Base-by-base conservation (phyloP, 73 alveolate genomes). In the Paraurostyla sp. region DNA sequence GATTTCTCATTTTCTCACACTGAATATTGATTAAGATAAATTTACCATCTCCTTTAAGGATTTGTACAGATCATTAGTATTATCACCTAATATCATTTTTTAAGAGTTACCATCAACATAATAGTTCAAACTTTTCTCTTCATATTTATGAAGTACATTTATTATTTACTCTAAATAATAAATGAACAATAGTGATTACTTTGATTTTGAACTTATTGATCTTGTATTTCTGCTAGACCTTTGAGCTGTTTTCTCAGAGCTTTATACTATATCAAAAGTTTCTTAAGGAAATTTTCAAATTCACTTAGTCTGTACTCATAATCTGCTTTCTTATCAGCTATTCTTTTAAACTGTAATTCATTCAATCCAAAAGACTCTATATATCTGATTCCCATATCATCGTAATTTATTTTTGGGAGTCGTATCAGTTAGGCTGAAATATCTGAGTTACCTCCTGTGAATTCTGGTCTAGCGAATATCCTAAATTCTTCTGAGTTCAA, bases 401-500 rank as follows among this genome's bases (percentile, higher is more conserved):
- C 89, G 30, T 36, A 40, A 43, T 49, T 35, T 3, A 78, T 13
- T 32, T 49, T 54, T 0, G 76, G 62, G 41, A 78, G 42, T 27
- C 52, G 49, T 0, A 43, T 50, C n/a, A 78, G 41, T 35, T 78
- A 27, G 4, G 59, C 6, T 78, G 27, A 20, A 7, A 78, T 43
- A 35, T 78, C 89, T 20, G 89, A 35, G 49, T 78, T 50, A 9
- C 89, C 89, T 7, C 89, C 89, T 0, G 89, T 78, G 25, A 78
- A 54, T 43, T 78, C 89, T 25, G 96, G 96, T 38, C 96, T 48
- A 20, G 93, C 80, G 63, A 91, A 91, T 7, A 83, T 73, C 57
- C 90, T 71, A 73, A 91, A 78, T 43, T 91, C 96, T 60, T 91
- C 96, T 0, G 92, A 91, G 76, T 83, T 73, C 48, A 91, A 46